Conservation (phyloP, 768 basidiomycete species). For the Phylloporus rhodoxanthus region DNA sequence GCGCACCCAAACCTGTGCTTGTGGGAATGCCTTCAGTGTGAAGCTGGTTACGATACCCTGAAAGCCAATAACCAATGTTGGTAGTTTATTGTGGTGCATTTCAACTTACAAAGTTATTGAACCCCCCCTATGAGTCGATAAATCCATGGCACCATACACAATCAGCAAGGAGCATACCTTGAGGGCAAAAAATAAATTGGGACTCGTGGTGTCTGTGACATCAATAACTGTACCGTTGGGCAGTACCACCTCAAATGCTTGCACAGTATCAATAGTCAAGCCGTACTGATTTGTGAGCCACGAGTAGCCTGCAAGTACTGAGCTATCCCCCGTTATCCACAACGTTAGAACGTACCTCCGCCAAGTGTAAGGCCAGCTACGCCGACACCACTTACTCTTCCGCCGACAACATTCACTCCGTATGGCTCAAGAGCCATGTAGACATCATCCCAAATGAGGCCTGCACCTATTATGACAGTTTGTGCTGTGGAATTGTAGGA, state of each 20-base stretch:
- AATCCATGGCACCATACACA: neutral
- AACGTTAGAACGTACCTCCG: constrained; percentile 35
- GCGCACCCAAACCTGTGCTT: constrained; percentile 55
- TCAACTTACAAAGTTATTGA: constrained; percentile 50
- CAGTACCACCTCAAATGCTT: constrained; percentile 51
- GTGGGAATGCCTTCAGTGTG: constrained; percentile 48
- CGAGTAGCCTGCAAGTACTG: constrained; percentile 7
- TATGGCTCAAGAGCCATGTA: constrained; percentile 44
- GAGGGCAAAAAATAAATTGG: constrained; percentile 42
- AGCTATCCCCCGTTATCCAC: neutral
- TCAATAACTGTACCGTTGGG: constrained; percentile 35
- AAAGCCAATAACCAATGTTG: neutral
- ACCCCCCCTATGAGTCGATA: constrained; percentile 41
- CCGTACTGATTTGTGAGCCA: constrained; percentile 60
- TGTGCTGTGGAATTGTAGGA: constrained; percentile 34
- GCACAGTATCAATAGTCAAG: constrained; percentile 49
- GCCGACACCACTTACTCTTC: constrained; percentile 47
- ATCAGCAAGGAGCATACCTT: constrained; percentile 24
- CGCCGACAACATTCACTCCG: constrained; percentile 53
- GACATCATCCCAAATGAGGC: constrained; percentile 61
- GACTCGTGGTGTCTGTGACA: constrained; percentile 29
- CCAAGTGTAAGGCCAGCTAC: constrained; percentile 54
- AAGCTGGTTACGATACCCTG: constrained; percentile 59
- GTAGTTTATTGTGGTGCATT: neutral
- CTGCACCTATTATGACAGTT: constrained; percentile 36